These are phyloP conservation scores for Athelia psychrophila DNA, from an alignment of 1,284 basidiomycete genomes.

Conservation along the genomic window DNA sequence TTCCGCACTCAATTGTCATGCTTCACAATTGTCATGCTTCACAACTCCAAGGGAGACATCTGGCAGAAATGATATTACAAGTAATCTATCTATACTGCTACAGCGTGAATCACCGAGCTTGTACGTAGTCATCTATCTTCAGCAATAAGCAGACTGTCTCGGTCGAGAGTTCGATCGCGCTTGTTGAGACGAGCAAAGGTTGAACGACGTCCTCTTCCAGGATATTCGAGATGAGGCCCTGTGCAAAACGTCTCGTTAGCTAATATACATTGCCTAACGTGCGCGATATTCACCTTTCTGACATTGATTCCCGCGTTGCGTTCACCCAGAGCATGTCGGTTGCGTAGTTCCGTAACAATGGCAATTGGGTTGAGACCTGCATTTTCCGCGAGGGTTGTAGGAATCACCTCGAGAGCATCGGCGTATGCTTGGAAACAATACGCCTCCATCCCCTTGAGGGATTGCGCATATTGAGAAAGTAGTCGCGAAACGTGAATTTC, in stretches of 20 bases:
- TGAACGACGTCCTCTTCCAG: constrained; percentile 97
- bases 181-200: constrained; percentile 93
- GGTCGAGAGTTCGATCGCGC: constrained; percentile 92
- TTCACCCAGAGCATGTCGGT: constrained; percentile 95
- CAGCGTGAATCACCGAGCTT: constrained; percentile 49
- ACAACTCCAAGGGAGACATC: background rate
- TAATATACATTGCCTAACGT: background rate
- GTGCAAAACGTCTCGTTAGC: constrained; percentile 8
- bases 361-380: constrained; percentile 98
- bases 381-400: constrained; percentile 97
- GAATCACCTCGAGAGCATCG: constrained; percentile 97
- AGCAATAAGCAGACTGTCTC: constrained; percentile 97
- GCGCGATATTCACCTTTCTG: constrained; percentile 65
- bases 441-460: constrained; percentile 97
- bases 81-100: background rate
- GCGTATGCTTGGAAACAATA: constrained; percentile 99
- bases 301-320: constrained; percentile 97
- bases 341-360: constrained; percentile 97
- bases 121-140: constrained; percentile 96
- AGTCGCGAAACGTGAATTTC: constrained; percentile 98
- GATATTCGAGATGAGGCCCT: constrained; percentile 97
- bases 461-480: constrained; percentile 90
- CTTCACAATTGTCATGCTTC: too few relatives aligned
- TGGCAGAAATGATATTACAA: background rate
- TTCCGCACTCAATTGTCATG: too few relatives aligned